Percentiles rank a stretch among this genome's conserved stretches.
Evolutionary conservation across 306 rosid species (phyloP).

Genomic region (Cucumis sativus): DNA sequence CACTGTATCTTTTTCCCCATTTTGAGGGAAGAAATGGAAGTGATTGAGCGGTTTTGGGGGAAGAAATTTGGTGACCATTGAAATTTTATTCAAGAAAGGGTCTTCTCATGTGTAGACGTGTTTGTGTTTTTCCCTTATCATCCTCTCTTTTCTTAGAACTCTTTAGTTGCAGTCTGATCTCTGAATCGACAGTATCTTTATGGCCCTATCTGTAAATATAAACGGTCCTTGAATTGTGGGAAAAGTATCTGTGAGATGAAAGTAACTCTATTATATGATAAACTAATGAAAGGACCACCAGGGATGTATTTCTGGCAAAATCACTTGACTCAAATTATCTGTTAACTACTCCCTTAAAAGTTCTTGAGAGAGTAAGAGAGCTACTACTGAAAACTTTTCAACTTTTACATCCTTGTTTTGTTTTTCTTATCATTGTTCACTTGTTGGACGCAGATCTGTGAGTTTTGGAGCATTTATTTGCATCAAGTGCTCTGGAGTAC

Average conservation of each 20-base stretch:
- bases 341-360: background rate
- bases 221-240: background rate
- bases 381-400: background rate
- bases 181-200: too few species aligned
- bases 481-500: constrained; percentile 92
- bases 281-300: background rate
- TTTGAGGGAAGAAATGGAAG: too few species aligned
- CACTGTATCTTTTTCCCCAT: background rate
- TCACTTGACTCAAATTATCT: background rate
- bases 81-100: background rate
- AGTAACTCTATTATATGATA: background rate
- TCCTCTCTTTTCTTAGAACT: too few species aligned
- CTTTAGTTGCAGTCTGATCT: too few species aligned
- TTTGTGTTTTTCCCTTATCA: background rate
- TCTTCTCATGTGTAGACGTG: background rate
- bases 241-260: background rate
- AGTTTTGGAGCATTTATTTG: constrained; percentile 74
- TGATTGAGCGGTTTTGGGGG: background rate
- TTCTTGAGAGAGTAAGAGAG: background rate
- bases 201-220: background rate
- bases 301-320: background rate
- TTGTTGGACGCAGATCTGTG: constrained; percentile 48
- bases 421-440: background rate
- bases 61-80: background rate
- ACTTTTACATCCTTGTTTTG: background rate